phyloP scores from a whole-genome alignment of 495 filamentous ascomycete genomes.

The Penicillium canescens region DNA sequence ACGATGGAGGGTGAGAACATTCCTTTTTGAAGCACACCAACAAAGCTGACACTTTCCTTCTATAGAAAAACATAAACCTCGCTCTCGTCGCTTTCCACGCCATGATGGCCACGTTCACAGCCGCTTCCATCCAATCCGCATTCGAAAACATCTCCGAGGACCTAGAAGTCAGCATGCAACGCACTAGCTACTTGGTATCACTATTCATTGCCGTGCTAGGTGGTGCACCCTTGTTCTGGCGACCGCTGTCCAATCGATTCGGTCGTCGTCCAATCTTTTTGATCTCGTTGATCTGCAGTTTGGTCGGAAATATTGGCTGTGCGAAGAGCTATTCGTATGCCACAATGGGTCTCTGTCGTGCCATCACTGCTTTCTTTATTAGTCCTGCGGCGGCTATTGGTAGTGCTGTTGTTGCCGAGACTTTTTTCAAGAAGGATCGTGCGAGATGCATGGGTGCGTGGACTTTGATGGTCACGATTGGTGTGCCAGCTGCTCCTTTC shows the following conservation, averaged over 20 bases:
- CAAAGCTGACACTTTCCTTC: neutral
- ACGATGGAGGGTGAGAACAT: constrained; percentile 32
- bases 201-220: constrained; percentile 54
- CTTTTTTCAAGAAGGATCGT: constrained; percentile 46
- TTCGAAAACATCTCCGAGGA: constrained; percentile 51
- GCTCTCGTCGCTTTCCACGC: constrained; percentile 57
- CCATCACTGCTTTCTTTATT: constrained; percentile 52
- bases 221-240: constrained; percentile 52
- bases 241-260: constrained; percentile 53
- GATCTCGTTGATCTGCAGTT: constrained; percentile 42
- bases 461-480: constrained; percentile 36
- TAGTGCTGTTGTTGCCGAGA: constrained; percentile 49
- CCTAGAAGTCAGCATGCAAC: constrained; percentile 44
- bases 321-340: constrained; percentile 42
- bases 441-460: constrained; percentile 50
- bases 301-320: constrained; percentile 52
- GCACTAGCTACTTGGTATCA: constrained; percentile 51
- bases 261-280: constrained; percentile 55
- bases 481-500: constrained; percentile 49
- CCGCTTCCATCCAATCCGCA: constrained; percentile 52
- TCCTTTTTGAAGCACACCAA: neutral
- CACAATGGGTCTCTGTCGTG: constrained; percentile 41
- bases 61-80: constrained; percentile 55
- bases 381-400: constrained; percentile 43
- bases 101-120: constrained; percentile 56